A percentile compares a stretch with the other conserved stretches of the same genome.
Conservation (phyloP, 805 yeast genomes). For the Lachancea nothofagi region DNA sequence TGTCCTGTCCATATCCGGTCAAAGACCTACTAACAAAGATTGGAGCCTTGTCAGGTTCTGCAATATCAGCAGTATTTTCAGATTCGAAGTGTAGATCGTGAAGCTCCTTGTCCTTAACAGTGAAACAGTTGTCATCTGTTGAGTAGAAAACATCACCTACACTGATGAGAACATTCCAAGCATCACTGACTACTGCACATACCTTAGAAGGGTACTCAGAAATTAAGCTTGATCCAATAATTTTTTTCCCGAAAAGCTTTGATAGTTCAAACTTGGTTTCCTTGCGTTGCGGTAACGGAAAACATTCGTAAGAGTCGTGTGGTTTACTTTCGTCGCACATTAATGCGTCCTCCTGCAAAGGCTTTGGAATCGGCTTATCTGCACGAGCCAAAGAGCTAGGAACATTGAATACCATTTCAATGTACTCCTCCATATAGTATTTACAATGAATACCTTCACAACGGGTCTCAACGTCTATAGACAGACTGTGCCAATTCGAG, state of each 20-base stretch:
- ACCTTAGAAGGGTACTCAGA: slow-evolving; percentile 39
- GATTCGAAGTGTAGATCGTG: slow-evolving; percentile 36
- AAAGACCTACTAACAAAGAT: slow-evolving; percentile 74
- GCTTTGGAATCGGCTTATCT: slow-evolving; percentile 71
- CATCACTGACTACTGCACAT: slow-evolving; percentile 37
- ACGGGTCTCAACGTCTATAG: slow-evolving; percentile 66
- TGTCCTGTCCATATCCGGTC: slow-evolving; percentile 87
- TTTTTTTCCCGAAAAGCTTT: slow-evolving; percentile 63
- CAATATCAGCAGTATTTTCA: slow-evolving; percentile 40
- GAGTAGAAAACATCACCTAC: slow-evolving; percentile 28
- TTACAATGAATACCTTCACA: slow-evolving; percentile 44
- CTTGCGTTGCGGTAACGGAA: slow-evolving; percentile 58
- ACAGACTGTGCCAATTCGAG: slow-evolving; percentile 90
- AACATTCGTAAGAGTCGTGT: slow-evolving; percentile 62
- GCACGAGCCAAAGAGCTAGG: slow-evolving; percentile 60
- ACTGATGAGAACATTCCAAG: slow-evolving; percentile 43
- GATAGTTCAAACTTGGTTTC: slow-evolving; percentile 47
- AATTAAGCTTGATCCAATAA: slow-evolving; percentile 60
- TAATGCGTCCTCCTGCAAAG: slow-evolving; percentile 61
- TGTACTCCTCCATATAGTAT: slow-evolving; percentile 54
- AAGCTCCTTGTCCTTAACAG: slow-evolving; percentile 20
- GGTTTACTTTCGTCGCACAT: slow-evolving; percentile 66
- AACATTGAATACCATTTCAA: slow-evolving; percentile 69
- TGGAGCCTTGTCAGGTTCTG: slow-evolving; percentile 47
- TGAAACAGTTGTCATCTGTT: slow-evolving; percentile 36